Evolutionary conservation across 208 protist species (phyloP).

Genomic region (Wallacemonas sp.): DNA sequence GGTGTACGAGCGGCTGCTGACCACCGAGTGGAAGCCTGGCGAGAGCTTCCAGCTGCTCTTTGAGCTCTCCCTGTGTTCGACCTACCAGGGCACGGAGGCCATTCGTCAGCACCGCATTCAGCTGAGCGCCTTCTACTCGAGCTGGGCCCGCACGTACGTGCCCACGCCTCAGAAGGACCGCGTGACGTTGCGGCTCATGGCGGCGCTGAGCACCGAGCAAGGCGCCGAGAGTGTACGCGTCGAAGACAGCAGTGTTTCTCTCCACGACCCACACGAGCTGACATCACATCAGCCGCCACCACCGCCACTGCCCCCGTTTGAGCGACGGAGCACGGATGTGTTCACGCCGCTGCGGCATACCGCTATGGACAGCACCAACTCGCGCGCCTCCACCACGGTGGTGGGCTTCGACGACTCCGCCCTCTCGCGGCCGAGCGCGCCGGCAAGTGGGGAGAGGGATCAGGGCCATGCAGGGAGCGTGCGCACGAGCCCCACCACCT

Average conservation of each 20-base stretch:
- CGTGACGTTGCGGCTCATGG: slow-evolving; percentile 9
- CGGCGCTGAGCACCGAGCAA: slow-evolving; percentile 1
- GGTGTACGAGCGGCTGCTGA: slow-evolving; percentile 52
- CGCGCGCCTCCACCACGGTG: no score
- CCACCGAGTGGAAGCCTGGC: slow-evolving; percentile 68
- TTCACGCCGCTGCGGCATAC: neutral
- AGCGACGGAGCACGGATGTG: neutral
- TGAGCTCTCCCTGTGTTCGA: slow-evolving; percentile 55
- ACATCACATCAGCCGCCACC: neutral
- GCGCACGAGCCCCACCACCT: no score
- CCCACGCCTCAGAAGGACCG: slow-evolving; percentile 21
- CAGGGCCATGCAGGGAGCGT: no score
- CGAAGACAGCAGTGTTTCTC: neutral
- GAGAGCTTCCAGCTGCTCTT: slow-evolving; percentile 60
- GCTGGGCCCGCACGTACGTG: slow-evolving; percentile 52
- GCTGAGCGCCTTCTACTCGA: slow-evolving; percentile 76
- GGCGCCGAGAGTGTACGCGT: slow-evolving; percentile 1
- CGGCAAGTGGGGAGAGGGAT: no score
- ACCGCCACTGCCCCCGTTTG: neutral
- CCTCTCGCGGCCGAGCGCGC: no score
- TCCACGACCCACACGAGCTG: neutral
- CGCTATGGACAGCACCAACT: neutral
- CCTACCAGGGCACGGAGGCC: slow-evolving; percentile 28
- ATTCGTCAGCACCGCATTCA: slow-evolving; percentile 58
- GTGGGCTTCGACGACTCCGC: no score